A percentile compares a stretch with the other conserved stretches of the same genome.
Conservation (phyloP, 805 yeast species). For the Clavispora fructus region DNA sequence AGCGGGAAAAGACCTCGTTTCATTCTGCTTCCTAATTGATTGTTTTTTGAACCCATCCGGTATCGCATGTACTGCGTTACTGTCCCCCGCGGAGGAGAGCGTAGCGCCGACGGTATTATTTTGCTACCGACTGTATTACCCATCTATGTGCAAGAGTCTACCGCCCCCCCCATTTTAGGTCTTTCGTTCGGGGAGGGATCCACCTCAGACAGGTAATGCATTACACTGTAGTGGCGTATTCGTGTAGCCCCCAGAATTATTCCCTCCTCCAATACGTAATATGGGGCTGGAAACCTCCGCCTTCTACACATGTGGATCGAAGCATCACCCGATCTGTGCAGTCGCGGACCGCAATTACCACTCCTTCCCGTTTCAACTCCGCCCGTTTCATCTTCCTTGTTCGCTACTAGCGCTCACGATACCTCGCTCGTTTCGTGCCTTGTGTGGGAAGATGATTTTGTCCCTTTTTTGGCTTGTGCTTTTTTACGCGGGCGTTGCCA, state of each 20-base stretch:
- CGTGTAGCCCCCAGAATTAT: too few species aligned
- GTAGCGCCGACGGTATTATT: too few species aligned
- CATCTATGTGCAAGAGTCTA: too few species aligned
- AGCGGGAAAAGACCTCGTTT: background rate
- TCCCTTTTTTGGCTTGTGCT: background rate
- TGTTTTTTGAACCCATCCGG: background rate
- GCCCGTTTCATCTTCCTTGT: background rate
- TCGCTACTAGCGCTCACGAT: background rate
- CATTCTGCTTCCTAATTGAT: background rate
- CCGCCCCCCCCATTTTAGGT: too few species aligned
- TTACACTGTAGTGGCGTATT: too few species aligned
- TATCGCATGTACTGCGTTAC: background rate
- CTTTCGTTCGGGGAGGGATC: too few species aligned
- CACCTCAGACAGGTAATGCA: too few species aligned
- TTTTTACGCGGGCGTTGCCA: slow-evolving; percentile 3
- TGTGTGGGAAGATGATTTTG: background rate
- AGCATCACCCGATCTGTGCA: background rate
- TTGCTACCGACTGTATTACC: too few species aligned
- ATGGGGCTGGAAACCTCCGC: too few species aligned
- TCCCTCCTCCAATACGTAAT: too few species aligned
- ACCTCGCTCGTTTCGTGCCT: background rate
- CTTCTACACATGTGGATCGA: too few species aligned
- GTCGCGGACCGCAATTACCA: background rate
- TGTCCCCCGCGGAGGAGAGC: too few species aligned
- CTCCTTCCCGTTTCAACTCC: background rate